Conservation (phyloP, 257 asterid species). For the Scutellaria minor region DNA sequence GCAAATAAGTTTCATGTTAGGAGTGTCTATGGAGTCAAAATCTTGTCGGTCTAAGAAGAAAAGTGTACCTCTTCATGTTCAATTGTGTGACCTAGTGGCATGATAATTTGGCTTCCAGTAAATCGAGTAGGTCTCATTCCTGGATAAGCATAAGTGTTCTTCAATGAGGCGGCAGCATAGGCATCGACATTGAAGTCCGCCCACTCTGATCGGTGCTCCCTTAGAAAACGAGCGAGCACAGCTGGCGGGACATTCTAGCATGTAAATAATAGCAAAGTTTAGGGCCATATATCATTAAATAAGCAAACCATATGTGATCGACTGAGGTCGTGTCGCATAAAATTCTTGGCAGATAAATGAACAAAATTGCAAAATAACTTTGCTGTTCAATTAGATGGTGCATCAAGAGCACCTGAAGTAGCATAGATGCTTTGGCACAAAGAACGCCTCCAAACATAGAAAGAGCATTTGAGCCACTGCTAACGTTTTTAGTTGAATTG, state of each 20-base stretch:
- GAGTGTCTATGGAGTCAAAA: neutral
- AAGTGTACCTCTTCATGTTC: slow-evolving; percentile 89
- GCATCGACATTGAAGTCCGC: slow-evolving; percentile 97
- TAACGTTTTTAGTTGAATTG: slow-evolving; percentile 61
- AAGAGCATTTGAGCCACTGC: slow-evolving; percentile 47
- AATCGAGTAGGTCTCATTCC: slow-evolving; percentile 92
- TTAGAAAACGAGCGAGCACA: slow-evolving; percentile 79
- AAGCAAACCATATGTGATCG: neutral
- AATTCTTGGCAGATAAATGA: neutral
- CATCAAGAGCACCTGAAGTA: slow-evolving; percentile 67
- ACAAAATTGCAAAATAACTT: neutral
- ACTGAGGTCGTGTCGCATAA: neutral
- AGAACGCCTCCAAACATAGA: slow-evolving; percentile 81
- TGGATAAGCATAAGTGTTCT: slow-evolving; percentile 71
- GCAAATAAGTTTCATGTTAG: neutral
- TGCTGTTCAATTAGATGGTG: too few relatives aligned
- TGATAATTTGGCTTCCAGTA: slow-evolving; percentile 92
- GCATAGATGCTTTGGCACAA: slow-evolving; percentile 97
- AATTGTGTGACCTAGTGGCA: slow-evolving; percentile 93
- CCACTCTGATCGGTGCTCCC: slow-evolving; percentile 99
- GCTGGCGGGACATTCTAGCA: slow-evolving; percentile 92
- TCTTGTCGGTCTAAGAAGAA: neutral
- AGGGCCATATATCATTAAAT: neutral
- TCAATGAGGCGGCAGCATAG: slow-evolving; percentile 78
- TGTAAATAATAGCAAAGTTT: neutral